Conservation (phyloP, 768 basidiomycete species). For the Collybiopsis luxurians region DNA sequence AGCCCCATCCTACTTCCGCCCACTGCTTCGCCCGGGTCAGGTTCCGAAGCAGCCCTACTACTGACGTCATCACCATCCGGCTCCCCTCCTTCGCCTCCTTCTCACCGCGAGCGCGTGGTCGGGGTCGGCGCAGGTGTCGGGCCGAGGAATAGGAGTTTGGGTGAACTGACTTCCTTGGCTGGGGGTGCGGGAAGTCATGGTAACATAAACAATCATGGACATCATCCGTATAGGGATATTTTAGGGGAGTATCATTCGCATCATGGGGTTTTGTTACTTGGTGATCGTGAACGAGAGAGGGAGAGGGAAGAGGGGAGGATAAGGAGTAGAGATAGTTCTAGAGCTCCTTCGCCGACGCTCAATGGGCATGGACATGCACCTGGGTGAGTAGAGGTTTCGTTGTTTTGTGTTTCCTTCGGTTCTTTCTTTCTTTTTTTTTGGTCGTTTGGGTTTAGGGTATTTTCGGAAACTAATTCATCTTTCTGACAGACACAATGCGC, state of each 20-base stretch:
- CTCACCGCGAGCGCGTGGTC: too few species aligned
- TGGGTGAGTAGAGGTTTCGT: neutral
- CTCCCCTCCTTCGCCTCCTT: slow-evolving; percentile 14
- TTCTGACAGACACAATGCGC: slow-evolving; percentile 17
- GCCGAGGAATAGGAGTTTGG: neutral
- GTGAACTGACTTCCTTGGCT: neutral
- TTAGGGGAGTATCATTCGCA: slow-evolving; percentile 1
- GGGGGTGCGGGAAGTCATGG: neutral
- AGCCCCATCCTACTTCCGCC: slow-evolving; percentile 45
- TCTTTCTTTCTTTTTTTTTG: slow-evolving; percentile 12
- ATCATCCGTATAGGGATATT: slow-evolving; percentile 5
- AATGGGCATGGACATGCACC: neutral
- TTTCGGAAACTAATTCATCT: too few species aligned
- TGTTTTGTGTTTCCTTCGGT: neutral
- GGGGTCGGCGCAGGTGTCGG: neutral
- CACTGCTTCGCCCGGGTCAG: neutral
- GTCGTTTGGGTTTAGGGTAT: too few species aligned
- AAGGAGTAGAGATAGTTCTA: slow-evolving; percentile 49
- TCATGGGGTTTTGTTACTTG: slow-evolving; percentile 1
- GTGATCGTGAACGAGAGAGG: neutral
- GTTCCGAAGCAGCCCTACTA: neutral
- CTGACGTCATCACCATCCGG: slow-evolving; percentile 35
- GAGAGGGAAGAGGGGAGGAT: neutral
- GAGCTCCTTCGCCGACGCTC: slow-evolving; percentile 53
- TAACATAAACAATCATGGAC: too few species aligned